Base-by-base conservation (phyloP, 2,329 filamentous ascomycete species). In the Penicillium sp. region DNA sequence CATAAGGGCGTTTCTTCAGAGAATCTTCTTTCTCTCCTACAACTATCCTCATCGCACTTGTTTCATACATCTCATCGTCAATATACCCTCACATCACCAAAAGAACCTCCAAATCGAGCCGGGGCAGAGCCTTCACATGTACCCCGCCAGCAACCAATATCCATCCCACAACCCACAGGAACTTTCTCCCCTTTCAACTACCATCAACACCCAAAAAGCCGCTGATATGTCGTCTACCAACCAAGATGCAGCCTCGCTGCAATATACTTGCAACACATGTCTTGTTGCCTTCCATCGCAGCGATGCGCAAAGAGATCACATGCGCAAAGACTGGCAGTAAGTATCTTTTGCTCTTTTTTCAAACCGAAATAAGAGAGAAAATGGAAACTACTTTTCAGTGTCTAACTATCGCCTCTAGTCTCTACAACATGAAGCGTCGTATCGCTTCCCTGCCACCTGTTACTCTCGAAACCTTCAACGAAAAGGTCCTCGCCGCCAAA, bases 271-370 rank as follows among this genome's bases (percentile, higher is more conserved):
- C 83, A 99, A 97, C 73, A 93, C 91, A 50, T 99, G 93, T 68
- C 89, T 95, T 70, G 91, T 99, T 61, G 93, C 92, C 44, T 99
- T 97, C 74, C 86, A 92, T 59, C 90, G 89, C 67, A 90, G 88
- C 69, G 92, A 97, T 67, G 80, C 95, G 49, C 93, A 99, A 75
- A 86, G 93, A 69, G 85, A 83, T 31, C 93, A 99, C 69, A 99
- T 99, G 93, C 90, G 93, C 71, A 93, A 87, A 62, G 93, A 99
- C 75, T 99, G 93, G 93, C 92, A 99, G 87, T 93, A 80, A 75
- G 88, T 84, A 4, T 41, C 22, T 27, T 43, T 50, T 41, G 52
- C 41, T 31, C 22, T 43, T 50, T 41, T 52, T 41, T 31, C 22
- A 28, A 39, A 25, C 16, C n/a, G 18, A 34, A 9, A 34, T 19